phyloP scores from a whole-genome alignment of 768 basidiomycete species.

The Ramaria sp. region DNA sequence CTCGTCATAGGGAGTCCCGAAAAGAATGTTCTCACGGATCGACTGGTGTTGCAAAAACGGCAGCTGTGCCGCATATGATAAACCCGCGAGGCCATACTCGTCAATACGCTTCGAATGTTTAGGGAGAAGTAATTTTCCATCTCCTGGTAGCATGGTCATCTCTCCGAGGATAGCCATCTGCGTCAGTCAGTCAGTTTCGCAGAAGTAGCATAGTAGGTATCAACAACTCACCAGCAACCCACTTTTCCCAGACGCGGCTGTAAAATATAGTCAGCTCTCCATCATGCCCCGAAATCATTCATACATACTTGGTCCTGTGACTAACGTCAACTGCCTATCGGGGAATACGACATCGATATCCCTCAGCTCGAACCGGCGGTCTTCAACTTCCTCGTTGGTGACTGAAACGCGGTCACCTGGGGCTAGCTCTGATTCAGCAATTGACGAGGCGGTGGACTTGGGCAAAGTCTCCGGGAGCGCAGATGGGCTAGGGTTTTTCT shows the following conservation, averaged over 20 bases:
- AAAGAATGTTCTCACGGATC: slow-evolving; percentile 52
- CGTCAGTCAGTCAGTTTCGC: background rate
- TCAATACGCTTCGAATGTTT: slow-evolving; percentile 54
- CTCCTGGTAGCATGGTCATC: slow-evolving; percentile 39
- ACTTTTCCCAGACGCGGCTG: slow-evolving; percentile 68
- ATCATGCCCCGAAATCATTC: background rate
- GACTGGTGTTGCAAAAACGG: slow-evolving; percentile 35
- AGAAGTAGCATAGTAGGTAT: background rate
- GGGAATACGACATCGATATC: slow-evolving; percentile 67
- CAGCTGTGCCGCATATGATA: slow-evolving; percentile 39
- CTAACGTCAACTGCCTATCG: slow-evolving; percentile 52
- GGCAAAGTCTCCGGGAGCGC: slow-evolving; percentile 1
- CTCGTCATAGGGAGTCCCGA: slow-evolving; percentile 40
- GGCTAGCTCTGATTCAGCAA: slow-evolving; percentile 1
- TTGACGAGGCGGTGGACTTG: background rate
- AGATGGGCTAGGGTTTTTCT: slow-evolving; percentile 17
- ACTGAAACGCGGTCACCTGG: slow-evolving; percentile 6
- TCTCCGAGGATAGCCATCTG: slow-evolving; percentile 67
- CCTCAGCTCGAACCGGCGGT: slow-evolving; percentile 51
- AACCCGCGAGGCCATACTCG: slow-evolving; percentile 44
- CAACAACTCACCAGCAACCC: slow-evolving; percentile 47
- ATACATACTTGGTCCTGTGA: slow-evolving; percentile 52
- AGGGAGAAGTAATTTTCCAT: slow-evolving; percentile 48
- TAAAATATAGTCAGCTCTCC: background rate
- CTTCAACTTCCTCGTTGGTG: slow-evolving; percentile 15